phyloP scores from a whole-genome alignment of 768 basidiomycete genomes.

The Pisolithus marmoratus region DNA sequence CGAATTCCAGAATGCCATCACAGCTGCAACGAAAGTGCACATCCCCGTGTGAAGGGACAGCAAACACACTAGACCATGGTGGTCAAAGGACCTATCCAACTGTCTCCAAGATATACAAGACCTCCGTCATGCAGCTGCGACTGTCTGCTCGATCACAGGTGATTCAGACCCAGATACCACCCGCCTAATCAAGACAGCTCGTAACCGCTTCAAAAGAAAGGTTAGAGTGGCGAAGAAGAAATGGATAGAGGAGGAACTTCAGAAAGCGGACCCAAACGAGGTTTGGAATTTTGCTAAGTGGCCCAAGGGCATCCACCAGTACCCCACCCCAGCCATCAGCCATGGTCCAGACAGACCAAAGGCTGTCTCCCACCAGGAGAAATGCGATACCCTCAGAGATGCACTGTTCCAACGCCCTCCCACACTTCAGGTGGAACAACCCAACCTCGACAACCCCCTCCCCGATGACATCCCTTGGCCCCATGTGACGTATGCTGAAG shows the following conservation, averaged over 20 bases:
- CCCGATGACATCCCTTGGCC: neutral
- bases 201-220: no score
- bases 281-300: neutral
- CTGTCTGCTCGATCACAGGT: no score
- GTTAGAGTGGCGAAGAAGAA: neutral
- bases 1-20: neutral
- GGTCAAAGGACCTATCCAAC: neutral
- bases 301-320: neutral
- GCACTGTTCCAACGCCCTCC: constrained; percentile 6
- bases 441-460: neutral
- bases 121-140: no score
- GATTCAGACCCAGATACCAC: no score
- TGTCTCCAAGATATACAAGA: no score
- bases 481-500: neutral
- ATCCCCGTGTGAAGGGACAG: neutral
- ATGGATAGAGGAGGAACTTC: neutral
- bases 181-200: no score
- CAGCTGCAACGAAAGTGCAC: neutral
- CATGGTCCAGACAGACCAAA: neutral
- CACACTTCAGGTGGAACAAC: neutral
- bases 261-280: neutral
- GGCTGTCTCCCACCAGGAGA: neutral
- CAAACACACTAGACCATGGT: neutral
- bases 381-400: neutral
- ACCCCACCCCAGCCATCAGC: neutral